Conservation (phyloP, 1,284 basidiomycete species). For the Ceratobasidium sp. region DNA sequence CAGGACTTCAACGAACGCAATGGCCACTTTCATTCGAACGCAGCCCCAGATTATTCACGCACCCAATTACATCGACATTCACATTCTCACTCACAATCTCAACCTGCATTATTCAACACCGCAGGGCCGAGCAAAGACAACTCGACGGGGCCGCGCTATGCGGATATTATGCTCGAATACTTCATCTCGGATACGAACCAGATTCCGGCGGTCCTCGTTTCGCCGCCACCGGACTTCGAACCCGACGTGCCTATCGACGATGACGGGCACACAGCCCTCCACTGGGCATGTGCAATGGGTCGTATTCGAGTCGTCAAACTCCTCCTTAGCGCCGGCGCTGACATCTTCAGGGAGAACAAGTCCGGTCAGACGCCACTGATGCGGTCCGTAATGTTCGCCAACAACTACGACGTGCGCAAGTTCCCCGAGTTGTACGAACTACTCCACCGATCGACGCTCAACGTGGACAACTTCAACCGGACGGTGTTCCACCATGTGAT, state of each 20-base stretch:
- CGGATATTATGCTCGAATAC: constrained; percentile 35
- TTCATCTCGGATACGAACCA: constrained; percentile 18
- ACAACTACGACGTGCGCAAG: constrained; percentile 84
- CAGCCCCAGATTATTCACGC: constrained; percentile 56
- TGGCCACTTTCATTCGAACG: constrained; percentile 52
- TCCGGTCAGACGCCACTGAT: constrained; percentile 96
- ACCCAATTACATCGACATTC: not conserved
- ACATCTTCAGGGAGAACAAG: constrained; percentile 91
- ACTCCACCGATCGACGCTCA: constrained; percentile 83
- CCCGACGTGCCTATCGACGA: constrained; percentile 82
- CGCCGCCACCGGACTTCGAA: constrained; percentile 73
- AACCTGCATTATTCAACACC: constrained; percentile 12
- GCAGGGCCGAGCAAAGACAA: constrained; percentile 37
- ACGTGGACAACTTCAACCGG: constrained; percentile 90
- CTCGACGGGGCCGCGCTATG: constrained; percentile 48
- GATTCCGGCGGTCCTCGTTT: constrained; percentile 60
- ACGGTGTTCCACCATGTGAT: constrained; percentile 96
- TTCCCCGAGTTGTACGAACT: constrained; percentile 78
- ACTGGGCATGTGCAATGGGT: constrained; percentile 92
- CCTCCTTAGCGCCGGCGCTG: constrained; percentile 81
- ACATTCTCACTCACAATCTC: constrained; percentile 6
- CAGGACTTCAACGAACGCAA: constrained; percentile 51
- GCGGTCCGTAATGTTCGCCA: constrained; percentile 90
- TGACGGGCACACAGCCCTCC: constrained; percentile 94
- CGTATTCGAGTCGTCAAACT: constrained; percentile 76